A percentile compares a stretch with the other conserved stretches of the same genome.
Evolutionary conservation across 768 basidiomycete species (phyloP).

Genomic region (Russula virescens): DNA sequence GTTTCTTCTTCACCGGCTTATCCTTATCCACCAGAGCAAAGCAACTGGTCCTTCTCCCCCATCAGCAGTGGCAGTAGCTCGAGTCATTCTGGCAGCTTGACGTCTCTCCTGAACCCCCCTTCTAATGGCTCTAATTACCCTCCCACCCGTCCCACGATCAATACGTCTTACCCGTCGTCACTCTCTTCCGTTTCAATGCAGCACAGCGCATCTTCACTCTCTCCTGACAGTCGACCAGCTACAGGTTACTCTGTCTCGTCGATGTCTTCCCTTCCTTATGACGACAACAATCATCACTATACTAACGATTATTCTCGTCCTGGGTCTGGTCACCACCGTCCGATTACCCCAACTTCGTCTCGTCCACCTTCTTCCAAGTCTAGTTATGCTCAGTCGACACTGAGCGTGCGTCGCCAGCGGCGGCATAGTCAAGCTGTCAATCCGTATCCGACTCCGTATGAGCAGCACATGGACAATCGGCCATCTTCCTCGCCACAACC

Average conservation of each 20-base stretch:
- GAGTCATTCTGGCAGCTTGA: conserved; percentile 66
- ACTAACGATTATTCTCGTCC: conserved; percentile 66
- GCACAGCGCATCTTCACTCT: conserved; percentile 62
- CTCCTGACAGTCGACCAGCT: conserved; percentile 80
- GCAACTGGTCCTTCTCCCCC: conserved; percentile 43
- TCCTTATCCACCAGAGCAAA: conserved; percentile 52
- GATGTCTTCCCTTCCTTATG: conserved; percentile 54
- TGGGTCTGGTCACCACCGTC: conserved; percentile 64
- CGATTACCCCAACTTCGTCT: conserved; percentile 55
- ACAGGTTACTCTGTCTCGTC: conserved; percentile 85
- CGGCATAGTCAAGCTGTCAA: conserved; percentile 85
- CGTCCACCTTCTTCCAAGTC: conserved; percentile 66
- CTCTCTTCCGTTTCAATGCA: conserved; percentile 41
- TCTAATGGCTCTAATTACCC: conserved; percentile 42
- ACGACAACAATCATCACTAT: conserved; percentile 45
- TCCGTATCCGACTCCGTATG: conserved; percentile 82
- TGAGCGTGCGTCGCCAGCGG: conserved; percentile 66
- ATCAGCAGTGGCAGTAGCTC: conserved; percentile 49
- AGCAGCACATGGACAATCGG: conserved; percentile 32
- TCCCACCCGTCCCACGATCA: conserved; percentile 57
- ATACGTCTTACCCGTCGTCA: conserved; percentile 54
- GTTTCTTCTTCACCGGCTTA: conserved; percentile 50
- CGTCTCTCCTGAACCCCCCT: conserved; percentile 67
- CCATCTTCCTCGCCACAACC: conserved; percentile 25
- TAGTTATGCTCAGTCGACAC: conserved; percentile 45